These are phyloP conservation scores for Eimeria sp. DNA, from an alignment of 169 alveolate species.

Conservation along the genomic window DNA sequence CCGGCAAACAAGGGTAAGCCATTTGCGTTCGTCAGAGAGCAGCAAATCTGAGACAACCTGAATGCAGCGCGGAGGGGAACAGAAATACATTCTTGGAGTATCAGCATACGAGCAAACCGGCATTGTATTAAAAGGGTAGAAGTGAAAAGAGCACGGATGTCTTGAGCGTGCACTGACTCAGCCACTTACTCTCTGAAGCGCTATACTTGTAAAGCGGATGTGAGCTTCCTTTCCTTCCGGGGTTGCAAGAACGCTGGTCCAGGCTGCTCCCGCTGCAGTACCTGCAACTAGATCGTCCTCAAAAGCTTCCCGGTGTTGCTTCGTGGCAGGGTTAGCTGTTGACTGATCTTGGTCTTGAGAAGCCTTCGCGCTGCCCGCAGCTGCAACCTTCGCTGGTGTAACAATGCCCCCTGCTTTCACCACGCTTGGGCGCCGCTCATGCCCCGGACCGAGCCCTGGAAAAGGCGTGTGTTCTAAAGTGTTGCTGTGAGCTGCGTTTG, in stretches of 20 bases:
- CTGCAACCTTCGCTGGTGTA: constrained; percentile 76
- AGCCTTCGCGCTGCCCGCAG: constrained; percentile 40
- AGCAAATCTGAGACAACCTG: constrained; percentile 82
- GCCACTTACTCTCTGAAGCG: constrained; percentile 76
- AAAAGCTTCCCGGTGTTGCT: neutral
- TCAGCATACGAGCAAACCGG: neutral
- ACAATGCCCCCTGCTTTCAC: constrained; percentile 81
- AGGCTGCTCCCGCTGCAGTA: constrained; percentile 44
- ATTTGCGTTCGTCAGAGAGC: constrained; percentile 79
- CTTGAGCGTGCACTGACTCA: too few species aligned
- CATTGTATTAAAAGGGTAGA: neutral
- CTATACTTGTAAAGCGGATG: constrained; percentile 78
- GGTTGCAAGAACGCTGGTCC: constrained; percentile 68
- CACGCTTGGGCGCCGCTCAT: constrained; percentile 81
- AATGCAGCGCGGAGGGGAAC: neutral
- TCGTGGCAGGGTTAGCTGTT: neutral
- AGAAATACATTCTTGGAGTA: neutral
- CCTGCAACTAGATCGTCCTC: constrained; percentile 44
- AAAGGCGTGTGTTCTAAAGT: constrained; percentile 72
- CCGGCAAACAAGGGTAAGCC: constrained; percentile 82
- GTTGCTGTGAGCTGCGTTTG: constrained; percentile 6
- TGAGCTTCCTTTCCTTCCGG: constrained; percentile 77
- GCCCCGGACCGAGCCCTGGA: constrained; percentile 83
- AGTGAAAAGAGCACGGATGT: neutral
- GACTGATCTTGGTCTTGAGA: constrained; percentile 18